phyloP scores from a whole-genome alignment of 257 asterid species.

The Nyctanthes arbortristis region DNA sequence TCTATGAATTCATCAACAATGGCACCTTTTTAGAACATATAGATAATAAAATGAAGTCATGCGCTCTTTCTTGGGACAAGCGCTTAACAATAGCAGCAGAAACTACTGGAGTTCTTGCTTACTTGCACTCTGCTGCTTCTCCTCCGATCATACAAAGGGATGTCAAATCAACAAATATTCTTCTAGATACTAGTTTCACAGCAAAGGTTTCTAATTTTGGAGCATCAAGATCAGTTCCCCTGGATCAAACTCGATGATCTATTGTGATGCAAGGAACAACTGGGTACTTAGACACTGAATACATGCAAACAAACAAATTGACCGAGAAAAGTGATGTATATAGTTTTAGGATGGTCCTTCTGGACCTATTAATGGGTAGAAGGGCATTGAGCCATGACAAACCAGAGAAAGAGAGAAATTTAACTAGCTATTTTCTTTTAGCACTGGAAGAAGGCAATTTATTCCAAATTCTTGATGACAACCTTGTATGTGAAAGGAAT shows the following conservation, averaged over 20 bases:
- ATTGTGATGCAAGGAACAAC: slow-evolving; percentile 33
- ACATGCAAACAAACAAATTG: slow-evolving; percentile 24
- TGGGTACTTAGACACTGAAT: slow-evolving; percentile 37
- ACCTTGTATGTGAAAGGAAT: not conserved
- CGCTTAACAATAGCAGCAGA: slow-evolving; percentile 27
- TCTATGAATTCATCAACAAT: no score
- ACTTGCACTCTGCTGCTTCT: slow-evolving; percentile 28
- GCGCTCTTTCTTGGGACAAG: slow-evolving; percentile 9
- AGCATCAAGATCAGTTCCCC: no score
- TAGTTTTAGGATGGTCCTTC: slow-evolving; percentile 32
- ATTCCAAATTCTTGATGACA: no score
- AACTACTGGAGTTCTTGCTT: slow-evolving; percentile 25
- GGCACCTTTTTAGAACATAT: slow-evolving; percentile 23
- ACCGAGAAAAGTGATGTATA: slow-evolving; percentile 35
- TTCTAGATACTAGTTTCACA: slow-evolving; percentile 18
- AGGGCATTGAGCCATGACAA: slow-evolving; percentile 13
- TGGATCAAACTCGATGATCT: slow-evolving; percentile 10
- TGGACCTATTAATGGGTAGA: slow-evolving; percentile 23
- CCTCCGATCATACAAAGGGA: no score
- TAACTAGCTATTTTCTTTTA: slow-evolving; percentile 22
- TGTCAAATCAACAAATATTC: slow-evolving; percentile 26
- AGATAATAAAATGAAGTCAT: slow-evolving; percentile 9
- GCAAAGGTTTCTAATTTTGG: slow-evolving; percentile 24
- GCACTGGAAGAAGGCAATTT: not conserved
- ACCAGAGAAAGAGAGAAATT: slow-evolving; percentile 20